phyloP scores from a whole-genome alignment of 2,329 filamentous ascomycete species.

The Chaetothyriales sp. region DNA sequence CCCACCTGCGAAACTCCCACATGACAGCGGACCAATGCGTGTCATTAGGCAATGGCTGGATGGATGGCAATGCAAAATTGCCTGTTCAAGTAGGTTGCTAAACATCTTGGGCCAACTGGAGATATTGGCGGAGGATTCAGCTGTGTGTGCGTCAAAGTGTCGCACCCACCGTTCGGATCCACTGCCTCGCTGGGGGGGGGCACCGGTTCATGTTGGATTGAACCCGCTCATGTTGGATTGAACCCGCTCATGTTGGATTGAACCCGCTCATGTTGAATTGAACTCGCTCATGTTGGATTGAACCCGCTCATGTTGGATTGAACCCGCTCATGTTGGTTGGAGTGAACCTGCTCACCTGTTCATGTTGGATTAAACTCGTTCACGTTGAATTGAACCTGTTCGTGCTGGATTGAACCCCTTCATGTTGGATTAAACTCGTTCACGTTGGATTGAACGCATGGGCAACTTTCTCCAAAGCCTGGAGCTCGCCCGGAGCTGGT shows the following conservation, averaged over 20 bases:
- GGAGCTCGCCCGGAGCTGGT: conserved; percentile 15
- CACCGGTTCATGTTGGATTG: conserved; percentile 9
- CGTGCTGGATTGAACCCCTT: too few species aligned
- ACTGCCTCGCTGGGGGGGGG: not conserved
- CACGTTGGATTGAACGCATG: conserved; percentile 16
- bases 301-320: too few species aligned
- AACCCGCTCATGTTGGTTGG: too few species aligned
- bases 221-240: too few species aligned
- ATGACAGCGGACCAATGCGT: conserved; percentile 11
- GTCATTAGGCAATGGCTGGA: conserved; percentile 3
- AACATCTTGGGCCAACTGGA: not conserved
- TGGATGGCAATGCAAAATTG: not conserved
- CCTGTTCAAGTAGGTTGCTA: not conserved
- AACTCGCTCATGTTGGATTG: too few species aligned
- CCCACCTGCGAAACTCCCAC: conserved; percentile 3
- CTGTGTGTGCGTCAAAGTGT: not conserved
- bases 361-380: too few species aligned
- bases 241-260: too few species aligned
- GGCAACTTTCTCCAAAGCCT: conserved; percentile 18
- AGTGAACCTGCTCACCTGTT: too few species aligned
- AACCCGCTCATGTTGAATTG: too few species aligned
- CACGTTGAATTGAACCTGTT: too few species aligned
- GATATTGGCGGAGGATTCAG: not conserved
- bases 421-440: too few species aligned
- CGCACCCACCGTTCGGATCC: not conserved